Conservation (phyloP, 257 asterid species). For the Oldenlandia corymbosa region DNA sequence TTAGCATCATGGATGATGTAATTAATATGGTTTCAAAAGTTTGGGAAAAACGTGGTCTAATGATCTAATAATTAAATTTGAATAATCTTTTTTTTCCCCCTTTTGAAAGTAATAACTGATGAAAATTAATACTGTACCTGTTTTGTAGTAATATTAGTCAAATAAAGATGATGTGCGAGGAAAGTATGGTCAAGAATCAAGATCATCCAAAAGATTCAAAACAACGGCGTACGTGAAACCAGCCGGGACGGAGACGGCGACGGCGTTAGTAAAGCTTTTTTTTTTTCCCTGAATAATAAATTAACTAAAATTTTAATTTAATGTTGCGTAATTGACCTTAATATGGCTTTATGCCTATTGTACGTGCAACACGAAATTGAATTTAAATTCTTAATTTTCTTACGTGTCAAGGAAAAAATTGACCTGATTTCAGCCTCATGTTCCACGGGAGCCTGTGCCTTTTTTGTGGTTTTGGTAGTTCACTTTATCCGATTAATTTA, state of each 20-base stretch:
- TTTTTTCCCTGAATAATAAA: background rate
- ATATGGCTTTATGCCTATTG: no score
- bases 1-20: no score
- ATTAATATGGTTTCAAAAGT: no score
- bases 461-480: no score
- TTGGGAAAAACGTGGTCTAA: no score
- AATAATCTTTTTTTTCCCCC: no score
- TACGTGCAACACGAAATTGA: background rate
- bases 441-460: no score
- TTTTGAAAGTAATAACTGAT: no score
- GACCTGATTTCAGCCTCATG: background rate
- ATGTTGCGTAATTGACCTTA: conserved; percentile 1
- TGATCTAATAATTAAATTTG: no score
- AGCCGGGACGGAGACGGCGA: conserved; percentile 9
- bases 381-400: background rate
- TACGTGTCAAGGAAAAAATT: background rate
- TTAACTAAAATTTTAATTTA: background rate
- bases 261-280: background rate
- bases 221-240: background rate
- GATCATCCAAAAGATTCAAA: background rate
- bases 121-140: no score
- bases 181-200: conserved; percentile 13
- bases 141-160: background rate
- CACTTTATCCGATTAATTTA: no score
- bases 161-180: background rate